Evolutionary conservation across 2,329 filamentous ascomycete species (phyloP).

Genomic region (Cladosporium sp.): DNA sequence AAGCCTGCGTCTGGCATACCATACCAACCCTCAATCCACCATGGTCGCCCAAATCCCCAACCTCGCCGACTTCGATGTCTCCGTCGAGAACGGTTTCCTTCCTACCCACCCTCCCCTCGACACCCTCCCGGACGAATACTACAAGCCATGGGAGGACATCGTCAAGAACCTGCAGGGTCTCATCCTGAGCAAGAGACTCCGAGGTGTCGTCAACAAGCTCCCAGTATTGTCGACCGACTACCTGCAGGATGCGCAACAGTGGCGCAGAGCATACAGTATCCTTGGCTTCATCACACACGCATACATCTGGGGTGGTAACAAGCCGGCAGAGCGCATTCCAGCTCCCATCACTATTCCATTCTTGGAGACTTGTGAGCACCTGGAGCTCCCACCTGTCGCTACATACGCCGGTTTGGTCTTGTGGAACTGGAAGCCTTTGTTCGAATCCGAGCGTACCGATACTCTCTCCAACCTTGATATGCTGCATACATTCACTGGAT

Average conservation of each 20-base stretch:
- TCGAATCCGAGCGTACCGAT: conserved; percentile 75
- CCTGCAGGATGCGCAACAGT: conserved; percentile 80
- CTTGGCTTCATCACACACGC: conserved; percentile 76
- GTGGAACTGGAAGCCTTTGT: conserved; percentile 96
- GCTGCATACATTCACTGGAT: conserved; percentile 86
- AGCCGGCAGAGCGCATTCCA: conserved; percentile 68
- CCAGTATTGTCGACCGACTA: conserved; percentile 79
- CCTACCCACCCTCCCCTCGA: conserved; percentile 76
- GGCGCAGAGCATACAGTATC: conserved; percentile 80
- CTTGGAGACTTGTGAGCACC: conserved; percentile 63
- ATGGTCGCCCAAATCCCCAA: conserved; percentile 43
- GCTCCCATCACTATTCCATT: conserved; percentile 79
- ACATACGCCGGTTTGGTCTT: conserved; percentile 89
- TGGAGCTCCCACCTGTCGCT: conserved; percentile 87
- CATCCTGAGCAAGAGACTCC: conserved; percentile 78
- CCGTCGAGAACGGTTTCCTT: conserved; percentile 77
- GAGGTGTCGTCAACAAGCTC: conserved; percentile 72
- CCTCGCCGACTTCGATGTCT: conserved; percentile 76
- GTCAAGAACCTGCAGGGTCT: conserved; percentile 81
- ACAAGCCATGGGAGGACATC: conserved; percentile 89
- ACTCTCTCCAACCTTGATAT: conserved; percentile 83
- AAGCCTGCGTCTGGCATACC: conserved; percentile 33
- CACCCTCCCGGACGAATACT: conserved; percentile 81
- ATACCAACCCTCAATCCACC: conserved; percentile 13
- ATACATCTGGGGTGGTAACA: conserved; percentile 84